Base-by-base conservation (phyloP, 768 basidiomycete species). In the Suillus lakei region DNA sequence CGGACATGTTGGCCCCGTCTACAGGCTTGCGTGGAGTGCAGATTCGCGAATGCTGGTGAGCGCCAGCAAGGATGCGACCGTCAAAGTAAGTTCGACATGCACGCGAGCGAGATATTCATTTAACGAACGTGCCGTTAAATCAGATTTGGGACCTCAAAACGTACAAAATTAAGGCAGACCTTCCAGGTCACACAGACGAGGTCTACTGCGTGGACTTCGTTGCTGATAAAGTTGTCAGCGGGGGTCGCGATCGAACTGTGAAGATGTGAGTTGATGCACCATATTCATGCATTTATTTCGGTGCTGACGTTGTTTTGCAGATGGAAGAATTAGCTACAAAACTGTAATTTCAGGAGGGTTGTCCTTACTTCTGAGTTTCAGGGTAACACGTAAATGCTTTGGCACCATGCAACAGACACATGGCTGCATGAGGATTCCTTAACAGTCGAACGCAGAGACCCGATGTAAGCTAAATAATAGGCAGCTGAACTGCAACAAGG, bases 131-230 rank as follows among this genome's bases (percentile, higher is more conserved):
- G 18, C 36, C 9, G 53, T 26, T 12, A n/a, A 26, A 13, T 66
- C 75, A 95, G 95, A 89, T 98, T 28, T 99, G 97, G 97, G 94
- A 98, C 76, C 82, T 99, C 63, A 96, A 94, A 76, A 98, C 95
- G 7, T 95, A 93, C 78, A 99, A 99, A 79, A 88, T 99, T 67
- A 92, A 94, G 73, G 88, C 86, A 8, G 97, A 99, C 76, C 87
- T 99, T 21, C 95, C 96, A 0, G 97, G 97, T 23, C 97, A 99
- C 75, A 93, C 92, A 1, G 97, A 99, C 70, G 97, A 99, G 76
- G 96, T 99, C 41, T 99, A 98, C 79, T 98, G 97, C 72, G 97
- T 99, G 18, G 97, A 99, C 78, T 99, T 98, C 74, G 96, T 99
- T 2, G 96, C 96, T 1, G 97, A 99, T 80, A 99, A 99, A 77